Conservation (phyloP, 2,329 filamentous ascomycete species). For the Hymenoscyphus scutula region DNA sequence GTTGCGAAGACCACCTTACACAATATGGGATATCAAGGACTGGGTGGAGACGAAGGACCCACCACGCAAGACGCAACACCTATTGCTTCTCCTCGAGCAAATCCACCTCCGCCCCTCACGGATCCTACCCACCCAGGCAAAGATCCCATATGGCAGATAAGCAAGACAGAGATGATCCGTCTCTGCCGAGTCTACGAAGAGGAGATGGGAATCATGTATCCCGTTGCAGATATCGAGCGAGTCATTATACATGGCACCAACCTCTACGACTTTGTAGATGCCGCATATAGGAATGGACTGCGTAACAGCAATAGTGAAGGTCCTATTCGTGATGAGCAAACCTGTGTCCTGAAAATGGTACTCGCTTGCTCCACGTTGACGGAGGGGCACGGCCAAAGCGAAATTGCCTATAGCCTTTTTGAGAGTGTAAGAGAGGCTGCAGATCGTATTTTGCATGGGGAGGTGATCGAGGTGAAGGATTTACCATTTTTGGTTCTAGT, state of each 20-base stretch:
- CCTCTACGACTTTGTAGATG: slow-evolving; percentile 72
- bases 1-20: slow-evolving; percentile 84
- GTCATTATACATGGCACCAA: slow-evolving; percentile 68
- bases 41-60: slow-evolving; percentile 63
- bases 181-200: slow-evolving; percentile 81
- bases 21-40: slow-evolving; percentile 79
- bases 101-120: slow-evolving; percentile 27
- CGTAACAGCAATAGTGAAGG: slow-evolving; percentile 46
- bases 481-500: slow-evolving; percentile 58
- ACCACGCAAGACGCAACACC: slow-evolving; percentile 52
- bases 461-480: slow-evolving; percentile 54
- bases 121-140: slow-evolving; percentile 39
- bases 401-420: slow-evolving; percentile 70
- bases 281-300: slow-evolving; percentile 57
- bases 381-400: slow-evolving; percentile 76
- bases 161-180: slow-evolving; percentile 75
- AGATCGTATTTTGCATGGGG: slow-evolving; percentile 58
- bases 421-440: slow-evolving; percentile 70
- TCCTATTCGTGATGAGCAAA: slow-evolving; percentile 57
- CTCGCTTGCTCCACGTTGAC: slow-evolving; percentile 75
- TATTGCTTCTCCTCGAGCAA: slow-evolving; percentile 29
- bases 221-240: slow-evolving; percentile 71
- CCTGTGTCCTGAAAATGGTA: slow-evolving; percentile 77
- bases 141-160: slow-evolving; percentile 79
- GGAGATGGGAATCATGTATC: slow-evolving; percentile 91